phyloP scores from a whole-genome alignment of 2,329 filamentous ascomycete species.

The Mollisia scopiformis region DNA sequence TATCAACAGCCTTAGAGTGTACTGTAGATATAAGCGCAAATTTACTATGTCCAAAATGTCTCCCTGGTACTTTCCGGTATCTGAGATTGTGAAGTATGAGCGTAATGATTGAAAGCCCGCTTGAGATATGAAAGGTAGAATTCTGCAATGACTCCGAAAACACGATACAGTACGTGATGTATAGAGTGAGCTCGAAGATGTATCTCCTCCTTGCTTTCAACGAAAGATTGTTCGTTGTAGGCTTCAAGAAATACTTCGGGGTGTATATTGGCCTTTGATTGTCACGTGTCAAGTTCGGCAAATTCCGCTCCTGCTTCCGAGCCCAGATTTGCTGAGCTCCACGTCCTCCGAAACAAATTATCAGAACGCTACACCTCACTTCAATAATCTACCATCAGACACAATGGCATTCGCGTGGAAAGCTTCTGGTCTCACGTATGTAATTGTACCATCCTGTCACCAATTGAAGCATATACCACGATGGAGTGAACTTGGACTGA shows the following conservation, averaged over 20 bases:
- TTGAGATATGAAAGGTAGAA: too few relatives aligned
- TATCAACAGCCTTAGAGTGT: constrained; percentile 41
- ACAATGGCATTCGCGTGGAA: constrained; percentile 97
- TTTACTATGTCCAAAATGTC: constrained; percentile 19
- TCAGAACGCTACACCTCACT: constrained; percentile 21
- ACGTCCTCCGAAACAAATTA: constrained; percentile 17
- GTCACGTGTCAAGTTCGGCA: constrained; percentile 18
- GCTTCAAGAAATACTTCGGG: too few relatives aligned
- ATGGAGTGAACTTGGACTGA: constrained; percentile 27
- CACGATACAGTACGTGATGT: neutral
- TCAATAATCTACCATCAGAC: constrained; percentile 28
- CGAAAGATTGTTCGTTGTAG: too few relatives aligned
- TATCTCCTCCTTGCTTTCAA: too few relatives aligned
- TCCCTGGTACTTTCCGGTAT: too few relatives aligned
- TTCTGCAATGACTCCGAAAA: neutral
- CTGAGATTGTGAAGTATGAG: too few relatives aligned
- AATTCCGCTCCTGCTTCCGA: constrained; percentile 9
- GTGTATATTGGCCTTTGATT: too few relatives aligned
- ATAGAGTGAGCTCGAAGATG: too few relatives aligned
- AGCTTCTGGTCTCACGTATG: constrained; percentile 80
- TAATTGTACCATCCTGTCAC: constrained; percentile 3
- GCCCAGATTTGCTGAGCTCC: constrained; percentile 19
- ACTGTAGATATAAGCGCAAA: constrained; percentile 39
- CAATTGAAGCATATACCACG: constrained; percentile 24
- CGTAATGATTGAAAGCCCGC: too few relatives aligned